phyloP scores from a whole-genome alignment of 73 alveolate species.

The Symbiodinium pilosum region DNA sequence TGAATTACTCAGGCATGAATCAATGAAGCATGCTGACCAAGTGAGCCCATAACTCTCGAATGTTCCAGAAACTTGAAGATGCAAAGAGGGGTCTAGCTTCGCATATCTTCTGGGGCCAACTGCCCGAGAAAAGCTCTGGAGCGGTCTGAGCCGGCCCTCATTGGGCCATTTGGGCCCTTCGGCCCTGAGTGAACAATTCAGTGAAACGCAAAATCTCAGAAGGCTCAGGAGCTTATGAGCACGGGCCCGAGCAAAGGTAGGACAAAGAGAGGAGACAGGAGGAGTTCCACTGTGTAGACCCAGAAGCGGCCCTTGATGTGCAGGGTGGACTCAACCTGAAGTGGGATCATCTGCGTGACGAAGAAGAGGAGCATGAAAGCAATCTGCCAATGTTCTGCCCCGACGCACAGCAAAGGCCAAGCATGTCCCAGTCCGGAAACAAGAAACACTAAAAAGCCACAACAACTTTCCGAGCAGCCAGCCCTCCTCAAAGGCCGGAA shows the following conservation, averaged over 20 bases:
- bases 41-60: too few species aligned
- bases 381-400: constrained; percentile 12
- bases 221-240: neutral
- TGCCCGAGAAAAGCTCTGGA: too few species aligned
- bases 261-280: constrained; percentile 76
- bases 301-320: constrained; percentile 36
- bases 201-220: too few species aligned
- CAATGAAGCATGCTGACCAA: too few species aligned
- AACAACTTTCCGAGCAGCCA: constrained; percentile 25
- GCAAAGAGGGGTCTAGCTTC: too few species aligned
- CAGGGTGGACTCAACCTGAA: constrained; percentile 26
- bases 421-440: constrained; percentile 79
- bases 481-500: constrained; percentile 11
- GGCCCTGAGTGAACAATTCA: neutral
- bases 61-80: too few species aligned
- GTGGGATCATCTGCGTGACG: constrained; percentile 47
- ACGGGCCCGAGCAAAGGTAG: neutral
- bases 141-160: constrained; percentile 1
- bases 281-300: constrained; percentile 58
- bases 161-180: neutral
- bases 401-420: constrained; percentile 57
- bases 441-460: constrained; percentile 41
- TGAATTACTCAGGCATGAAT: too few species aligned
- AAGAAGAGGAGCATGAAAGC: constrained; percentile 61
- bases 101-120: too few species aligned